Evolutionary conservation across 352 stramenopile species (phyloP).

Genomic region (Globisporangium parvum): DNA sequence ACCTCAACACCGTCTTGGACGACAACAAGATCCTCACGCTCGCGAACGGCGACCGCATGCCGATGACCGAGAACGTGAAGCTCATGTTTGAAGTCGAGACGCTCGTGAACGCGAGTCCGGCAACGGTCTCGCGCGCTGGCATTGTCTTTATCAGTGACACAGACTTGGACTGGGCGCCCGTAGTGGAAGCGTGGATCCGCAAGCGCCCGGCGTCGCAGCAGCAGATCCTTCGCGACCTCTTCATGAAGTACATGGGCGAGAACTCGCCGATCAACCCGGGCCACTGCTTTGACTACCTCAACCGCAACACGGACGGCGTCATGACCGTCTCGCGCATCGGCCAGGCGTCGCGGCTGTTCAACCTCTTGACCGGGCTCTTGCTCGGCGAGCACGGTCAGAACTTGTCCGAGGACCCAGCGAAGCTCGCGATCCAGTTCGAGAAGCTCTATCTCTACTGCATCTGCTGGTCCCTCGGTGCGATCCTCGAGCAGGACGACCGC

Average conservation of each 20-base stretch:
- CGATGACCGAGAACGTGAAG: conserved; percentile 98
- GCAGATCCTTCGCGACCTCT: conserved; percentile 86
- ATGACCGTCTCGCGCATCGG: conserved; percentile 93
- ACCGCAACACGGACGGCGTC: conserved; percentile 90
- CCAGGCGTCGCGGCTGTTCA: conserved; percentile 72
- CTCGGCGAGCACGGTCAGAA: conserved; percentile 72
- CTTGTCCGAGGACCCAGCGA: conserved; percentile 59
- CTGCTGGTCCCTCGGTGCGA: conserved; percentile 93
- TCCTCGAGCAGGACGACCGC: conserved; percentile 95
- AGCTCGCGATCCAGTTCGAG: conserved; percentile 85
- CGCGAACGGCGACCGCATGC: conserved; percentile 96
- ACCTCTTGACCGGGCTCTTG: conserved; percentile 90
- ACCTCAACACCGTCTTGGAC: conserved; percentile 97
- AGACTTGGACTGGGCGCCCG: conserved; percentile 95
- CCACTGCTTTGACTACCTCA: conserved; percentile 95
- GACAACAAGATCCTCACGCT: conserved; percentile 98
- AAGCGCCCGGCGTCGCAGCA: conserved; percentile 88
- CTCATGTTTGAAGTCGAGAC: conserved; percentile 98
- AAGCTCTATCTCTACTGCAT: conserved; percentile 97
- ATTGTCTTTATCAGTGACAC: conserved; percentile 99
- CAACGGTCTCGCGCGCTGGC: conserved; percentile 94
- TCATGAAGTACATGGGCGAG: conserved; percentile 96
- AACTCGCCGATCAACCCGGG: conserved; percentile 92
- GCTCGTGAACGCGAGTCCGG: conserved; percentile 95
- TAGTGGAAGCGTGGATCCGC: conserved; percentile 95